Percentiles rank a stretch among this genome's conserved stretches.
These are phyloP conservation scores for Thuja plicata DNA, from an alignment of 83 land plant genomes.

Conservation along the genomic window DNA sequence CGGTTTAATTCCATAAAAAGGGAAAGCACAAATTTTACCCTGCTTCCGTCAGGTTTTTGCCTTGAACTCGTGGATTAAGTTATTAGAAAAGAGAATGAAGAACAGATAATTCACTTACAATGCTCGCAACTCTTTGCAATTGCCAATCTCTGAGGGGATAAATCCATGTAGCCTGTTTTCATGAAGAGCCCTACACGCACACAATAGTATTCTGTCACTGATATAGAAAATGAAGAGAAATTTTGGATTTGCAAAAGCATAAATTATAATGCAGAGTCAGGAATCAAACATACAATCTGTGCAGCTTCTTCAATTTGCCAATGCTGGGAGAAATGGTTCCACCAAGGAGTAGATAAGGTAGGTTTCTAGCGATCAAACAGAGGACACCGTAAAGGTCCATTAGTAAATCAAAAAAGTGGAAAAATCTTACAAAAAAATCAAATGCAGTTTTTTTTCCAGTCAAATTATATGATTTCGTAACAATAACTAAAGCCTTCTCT, in stretches of 20 bases:
- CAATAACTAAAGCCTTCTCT: background rate
- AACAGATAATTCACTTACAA: conserved; percentile 35
- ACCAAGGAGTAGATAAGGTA: conserved; percentile 65
- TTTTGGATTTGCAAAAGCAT: background rate
- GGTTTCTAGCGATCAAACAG: conserved; percentile 26
- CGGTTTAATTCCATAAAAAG: background rate
- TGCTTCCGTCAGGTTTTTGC: background rate
- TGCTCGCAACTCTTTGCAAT: conserved; percentile 59
- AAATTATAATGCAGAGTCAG: background rate
- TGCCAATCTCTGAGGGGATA: conserved; percentile 68
- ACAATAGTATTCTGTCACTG: background rate
- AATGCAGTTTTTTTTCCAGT: background rate
- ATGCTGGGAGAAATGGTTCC: conserved; percentile 66
- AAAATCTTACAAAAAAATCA: background rate
- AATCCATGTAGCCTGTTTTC: conserved; percentile 72
- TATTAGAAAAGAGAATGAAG: background rate
- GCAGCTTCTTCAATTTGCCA: conserved; percentile 55
- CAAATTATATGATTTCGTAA: background rate
- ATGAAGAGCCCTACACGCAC: conserved; percentile 54
- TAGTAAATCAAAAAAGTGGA: background rate
- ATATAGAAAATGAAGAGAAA: background rate
- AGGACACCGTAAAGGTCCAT: background rate
- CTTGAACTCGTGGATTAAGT: background rate
- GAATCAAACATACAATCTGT: conserved; percentile 52
- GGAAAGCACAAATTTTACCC: conserved; percentile 7